Evolutionary conservation across 768 basidiomycete genomes (phyloP).

Genomic region (Lyophyllum atratum): DNA sequence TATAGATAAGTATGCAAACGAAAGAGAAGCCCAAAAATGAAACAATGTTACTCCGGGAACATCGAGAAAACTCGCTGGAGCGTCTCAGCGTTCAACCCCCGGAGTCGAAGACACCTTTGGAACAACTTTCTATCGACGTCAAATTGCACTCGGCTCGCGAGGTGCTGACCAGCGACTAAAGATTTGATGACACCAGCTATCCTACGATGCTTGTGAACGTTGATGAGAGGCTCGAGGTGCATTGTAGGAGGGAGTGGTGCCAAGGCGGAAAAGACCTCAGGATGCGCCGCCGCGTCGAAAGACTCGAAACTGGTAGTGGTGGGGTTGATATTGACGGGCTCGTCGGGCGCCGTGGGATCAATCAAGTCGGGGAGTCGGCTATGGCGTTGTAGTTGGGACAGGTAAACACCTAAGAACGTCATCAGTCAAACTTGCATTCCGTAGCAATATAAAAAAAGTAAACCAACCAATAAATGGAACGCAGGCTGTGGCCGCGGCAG

Average conservation of each 20-base stretch:
- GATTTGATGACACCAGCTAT: constrained; percentile 82
- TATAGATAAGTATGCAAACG: constrained; percentile 18
- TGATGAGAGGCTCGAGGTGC: constrained; percentile 83
- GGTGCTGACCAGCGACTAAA: constrained; percentile 80
- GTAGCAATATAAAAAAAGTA: not conserved
- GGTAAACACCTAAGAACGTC: constrained; percentile 61
- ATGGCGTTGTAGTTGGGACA: constrained; percentile 67
- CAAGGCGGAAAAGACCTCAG: constrained; percentile 77
- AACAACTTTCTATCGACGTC: constrained; percentile 75
- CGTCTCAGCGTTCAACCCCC: constrained; percentile 59
- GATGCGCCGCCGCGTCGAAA: constrained; percentile 71
- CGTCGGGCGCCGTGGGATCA: constrained; percentile 79
- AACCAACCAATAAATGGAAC: constrained; percentile 81
- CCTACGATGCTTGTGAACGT: constrained; percentile 85
- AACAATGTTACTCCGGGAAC: constrained; percentile 23
- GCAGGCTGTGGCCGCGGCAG: constrained; percentile 52
- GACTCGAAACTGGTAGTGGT: constrained; percentile 63
- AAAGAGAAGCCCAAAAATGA: constrained; percentile 12
- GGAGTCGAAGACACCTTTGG: constrained; percentile 71
- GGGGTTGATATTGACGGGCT: constrained; percentile 65
- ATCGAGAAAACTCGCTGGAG: constrained; percentile 47
- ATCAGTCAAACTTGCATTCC: not conserved
- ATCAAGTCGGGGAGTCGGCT: constrained; percentile 76
- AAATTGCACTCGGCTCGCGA: constrained; percentile 72
- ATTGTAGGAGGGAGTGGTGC: constrained; percentile 74